Evolutionary conservation across 1,284 basidiomycete species (phyloP), one percentile per base, ranked within the genome.

Genomic region (Sporisorium scitamineum): DNA sequence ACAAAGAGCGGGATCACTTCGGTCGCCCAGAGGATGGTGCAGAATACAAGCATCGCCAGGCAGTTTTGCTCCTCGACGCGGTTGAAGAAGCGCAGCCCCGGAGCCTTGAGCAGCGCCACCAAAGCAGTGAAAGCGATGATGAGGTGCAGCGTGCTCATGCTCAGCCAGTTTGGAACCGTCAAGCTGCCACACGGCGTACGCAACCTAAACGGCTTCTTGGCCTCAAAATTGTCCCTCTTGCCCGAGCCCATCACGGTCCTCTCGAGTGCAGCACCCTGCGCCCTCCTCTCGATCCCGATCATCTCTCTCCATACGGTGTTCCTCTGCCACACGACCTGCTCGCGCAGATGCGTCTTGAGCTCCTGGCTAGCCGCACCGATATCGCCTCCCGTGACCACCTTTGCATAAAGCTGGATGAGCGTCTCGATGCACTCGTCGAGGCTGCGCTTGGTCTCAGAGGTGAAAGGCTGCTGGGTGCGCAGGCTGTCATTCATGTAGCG

Each of bases 1-100:
- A 97, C 95, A 80, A 99, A 99, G 3, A 99, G 89, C 3, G 96
- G 95, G 57, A 99, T 95, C 22, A 95, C 95, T 90, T 99, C 96
- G 10, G 94, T 93, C 11, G 95, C 95, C 97, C 96, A 99, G 55
- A 98, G 87, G 44, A 98, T 90, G 9, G 95, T 97, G 78, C 94
- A 94, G 80, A 98, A 94, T 2, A 92, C 88, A 57, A 99, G 87
- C 75, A 99, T 90, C 0, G 95, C 95, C 75, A 97, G 90, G 83
- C 96, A 99, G 70, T 92, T 92, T 84, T 94, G 95, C 61, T 95
- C 94, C 86, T 94, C 92, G 24, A 88, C 87, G 10, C 90, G 88
- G 26, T 91, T 89, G 68, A 85, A 85, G 61, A 85, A 77, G 24
- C 80, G 80, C 47, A 85, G 59, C 2, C 74, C 73, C 2, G 84